Conservation (phyloP, 495 filamentous ascomycete genomes). For the Xylaria telfairii region DNA sequence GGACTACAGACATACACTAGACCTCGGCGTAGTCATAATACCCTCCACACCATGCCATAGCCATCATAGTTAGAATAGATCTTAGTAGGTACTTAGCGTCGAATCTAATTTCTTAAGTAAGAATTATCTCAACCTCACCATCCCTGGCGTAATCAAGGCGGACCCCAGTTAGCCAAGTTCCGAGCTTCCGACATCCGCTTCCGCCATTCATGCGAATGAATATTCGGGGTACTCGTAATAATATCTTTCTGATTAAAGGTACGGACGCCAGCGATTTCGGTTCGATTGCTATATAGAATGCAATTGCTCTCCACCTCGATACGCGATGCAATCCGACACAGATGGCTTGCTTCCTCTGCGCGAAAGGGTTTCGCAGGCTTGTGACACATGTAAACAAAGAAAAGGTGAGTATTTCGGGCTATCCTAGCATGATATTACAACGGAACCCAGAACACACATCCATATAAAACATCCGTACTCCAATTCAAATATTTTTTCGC, state of each 20-base stretch:
- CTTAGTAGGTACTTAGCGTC: not conserved
- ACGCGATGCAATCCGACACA: constrained; percentile 10
- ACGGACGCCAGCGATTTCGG: not conserved
- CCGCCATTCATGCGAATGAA: not conserved
- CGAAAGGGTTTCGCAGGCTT: constrained; percentile 50
- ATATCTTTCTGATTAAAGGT: not conserved
- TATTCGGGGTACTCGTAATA: no score
- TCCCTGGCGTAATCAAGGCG: not conserved
- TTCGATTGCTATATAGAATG: not conserved
- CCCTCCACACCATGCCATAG: not conserved
- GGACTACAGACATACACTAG: not conserved
- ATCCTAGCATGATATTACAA: not conserved
- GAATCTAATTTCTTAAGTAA: constrained; percentile 13
- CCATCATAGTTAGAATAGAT: constrained; percentile 2
- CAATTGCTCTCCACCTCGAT: not conserved
- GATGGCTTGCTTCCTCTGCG: constrained; percentile 31
- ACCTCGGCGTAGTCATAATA: not conserved
- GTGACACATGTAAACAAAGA: constrained; percentile 53
- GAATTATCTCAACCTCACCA: not conserved
- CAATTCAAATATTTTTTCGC: not conserved
- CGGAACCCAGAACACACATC: not conserved
- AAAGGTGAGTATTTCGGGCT: constrained; percentile 30
- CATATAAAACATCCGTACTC: not conserved
- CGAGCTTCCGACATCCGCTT: constrained; percentile 37
- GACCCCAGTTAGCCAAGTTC: constrained; percentile 19